These are phyloP conservation scores for Panaeolus papilionaceus DNA, from an alignment of 768 basidiomycete genomes.

Conservation along the genomic window DNA sequence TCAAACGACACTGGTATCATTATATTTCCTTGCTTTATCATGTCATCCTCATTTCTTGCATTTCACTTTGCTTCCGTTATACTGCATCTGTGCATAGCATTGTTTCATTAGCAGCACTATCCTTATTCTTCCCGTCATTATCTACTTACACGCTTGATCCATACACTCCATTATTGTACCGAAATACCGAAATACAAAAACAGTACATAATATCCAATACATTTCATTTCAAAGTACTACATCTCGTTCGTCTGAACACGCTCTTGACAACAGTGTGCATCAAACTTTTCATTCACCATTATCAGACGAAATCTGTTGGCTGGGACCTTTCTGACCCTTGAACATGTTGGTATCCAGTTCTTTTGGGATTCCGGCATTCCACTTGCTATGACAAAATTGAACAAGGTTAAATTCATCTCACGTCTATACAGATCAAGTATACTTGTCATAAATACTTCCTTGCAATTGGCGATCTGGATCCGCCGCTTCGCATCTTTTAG, in stretches of 20 bases:
- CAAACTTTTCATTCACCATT: neutral
- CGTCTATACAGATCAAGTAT: neutral
- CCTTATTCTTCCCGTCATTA: conserved; percentile 19
- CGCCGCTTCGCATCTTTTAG: neutral
- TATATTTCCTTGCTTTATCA: conserved; percentile 18
- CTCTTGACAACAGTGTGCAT: too few relatives aligned
- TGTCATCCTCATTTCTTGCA: conserved; percentile 21
- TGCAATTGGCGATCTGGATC: conserved; percentile 10
- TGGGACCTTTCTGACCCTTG: conserved; percentile 22
- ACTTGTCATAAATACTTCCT: neutral
- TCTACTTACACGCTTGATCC: conserved; percentile 5
- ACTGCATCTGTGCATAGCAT: conserved; percentile 19
- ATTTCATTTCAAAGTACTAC: neutral
- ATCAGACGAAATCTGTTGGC: conserved; percentile 8
- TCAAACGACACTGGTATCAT: conserved; percentile 16
- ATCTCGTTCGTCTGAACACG: neutral
- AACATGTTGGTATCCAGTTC: conserved; percentile 23
- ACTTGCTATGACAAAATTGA: conserved; percentile 5
- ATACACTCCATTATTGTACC: conserved; percentile 9
- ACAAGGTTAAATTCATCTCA: conserved; percentile 13
- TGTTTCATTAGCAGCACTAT: conserved; percentile 19
- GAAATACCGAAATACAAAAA: conserved; percentile 20
- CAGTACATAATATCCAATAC: conserved; percentile 16
- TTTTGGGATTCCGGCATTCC: conserved; percentile 1
- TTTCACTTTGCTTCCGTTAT: conserved; percentile 20